A percentile compares a stretch with the other conserved stretches of the same genome.
Conservation (phyloP, 345 rosid genomes). For the Alliaria petiolata region DNA sequence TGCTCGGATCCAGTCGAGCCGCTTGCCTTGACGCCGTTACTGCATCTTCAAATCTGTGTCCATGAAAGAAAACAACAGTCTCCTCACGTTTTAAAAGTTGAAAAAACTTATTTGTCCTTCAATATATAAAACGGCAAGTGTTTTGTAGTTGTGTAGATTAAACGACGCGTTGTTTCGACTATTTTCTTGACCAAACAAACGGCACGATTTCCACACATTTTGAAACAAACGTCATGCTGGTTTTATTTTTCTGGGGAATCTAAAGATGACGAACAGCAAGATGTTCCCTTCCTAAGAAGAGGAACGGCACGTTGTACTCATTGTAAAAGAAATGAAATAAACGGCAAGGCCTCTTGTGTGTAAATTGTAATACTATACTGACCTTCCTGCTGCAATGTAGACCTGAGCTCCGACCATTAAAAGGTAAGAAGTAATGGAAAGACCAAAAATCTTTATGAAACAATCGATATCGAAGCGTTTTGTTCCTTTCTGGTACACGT, state of each 20-base stretch:
- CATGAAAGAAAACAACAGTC: not conserved
- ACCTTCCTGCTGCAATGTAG: constrained; percentile 73
- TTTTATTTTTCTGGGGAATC: not conserved
- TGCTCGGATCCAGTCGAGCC: constrained; percentile 60
- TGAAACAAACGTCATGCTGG: too few relatives aligned
- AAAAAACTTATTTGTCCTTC: not conserved
- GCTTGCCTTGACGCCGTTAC: constrained; percentile 63
- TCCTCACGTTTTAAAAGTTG: not conserved
- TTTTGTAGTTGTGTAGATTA: not conserved
- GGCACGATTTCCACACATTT: too few relatives aligned
- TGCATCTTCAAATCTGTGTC: constrained; percentile 78
- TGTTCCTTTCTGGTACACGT: constrained; percentile 39
- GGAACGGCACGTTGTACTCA: not conserved
- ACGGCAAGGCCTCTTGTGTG: not conserved
- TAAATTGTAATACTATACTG: constrained; percentile 3
- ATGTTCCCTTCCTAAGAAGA: not conserved
- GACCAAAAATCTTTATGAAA: constrained; percentile 47
- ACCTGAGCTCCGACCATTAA: constrained; percentile 49
- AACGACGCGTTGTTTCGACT: not conserved
- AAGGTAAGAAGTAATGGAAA: constrained; percentile 35
- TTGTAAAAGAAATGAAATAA: not conserved
- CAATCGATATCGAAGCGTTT: constrained; percentile 40
- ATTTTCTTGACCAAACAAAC: too few relatives aligned
- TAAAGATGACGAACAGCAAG: not conserved
- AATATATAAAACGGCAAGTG: not conserved